These are phyloP conservation scores for Cynanchum wilfordii DNA, from an alignment of 257 asterid genomes.

Conservation along the genomic window DNA sequence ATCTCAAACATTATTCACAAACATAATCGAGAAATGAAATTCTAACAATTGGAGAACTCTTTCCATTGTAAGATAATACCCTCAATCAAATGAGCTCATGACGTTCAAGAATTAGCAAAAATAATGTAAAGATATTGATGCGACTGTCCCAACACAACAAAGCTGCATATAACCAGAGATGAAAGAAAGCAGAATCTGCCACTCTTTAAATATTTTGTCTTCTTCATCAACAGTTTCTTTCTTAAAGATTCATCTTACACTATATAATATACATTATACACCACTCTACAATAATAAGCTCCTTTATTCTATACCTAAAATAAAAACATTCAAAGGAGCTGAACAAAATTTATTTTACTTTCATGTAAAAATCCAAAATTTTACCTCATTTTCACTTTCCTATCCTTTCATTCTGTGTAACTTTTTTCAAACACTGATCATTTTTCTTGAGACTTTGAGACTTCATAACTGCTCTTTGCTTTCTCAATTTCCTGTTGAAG, in stretches of 20 bases:
- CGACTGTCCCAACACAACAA: too few relatives aligned
- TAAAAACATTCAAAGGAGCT: slow-evolving; percentile 8
- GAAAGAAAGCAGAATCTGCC: neutral
- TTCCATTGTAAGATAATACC: too few relatives aligned
- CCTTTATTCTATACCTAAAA: slow-evolving; percentile 14
- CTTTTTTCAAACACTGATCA: neutral
- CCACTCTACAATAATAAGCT: slow-evolving; percentile 7
- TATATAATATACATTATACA: neutral
- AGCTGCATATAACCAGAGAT: neutral
- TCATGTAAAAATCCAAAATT: slow-evolving; percentile 13
- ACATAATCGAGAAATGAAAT: too few relatives aligned
- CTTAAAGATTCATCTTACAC: neutral
- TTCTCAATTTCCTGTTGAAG: slow-evolving; percentile 52
- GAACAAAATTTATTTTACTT: slow-evolving; percentile 12
- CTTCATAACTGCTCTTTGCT: slow-evolving; percentile 53
- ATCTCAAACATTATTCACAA: too few relatives aligned
- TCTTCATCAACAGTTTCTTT: too few relatives aligned
- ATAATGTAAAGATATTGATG: neutral
- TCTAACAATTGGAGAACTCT: too few relatives aligned
- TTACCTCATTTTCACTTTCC: slow-evolving; percentile 1
- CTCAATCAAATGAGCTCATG: too few relatives aligned
- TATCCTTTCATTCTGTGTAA: slow-evolving; percentile 1
- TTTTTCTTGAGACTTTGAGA: slow-evolving; percentile 23
- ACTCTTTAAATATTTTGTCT: neutral
- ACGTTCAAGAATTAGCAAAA: too few relatives aligned